Base-by-base conservation (phyloP, 495 filamentous ascomycete genomes). In the Penicillium mononematosum region DNA sequence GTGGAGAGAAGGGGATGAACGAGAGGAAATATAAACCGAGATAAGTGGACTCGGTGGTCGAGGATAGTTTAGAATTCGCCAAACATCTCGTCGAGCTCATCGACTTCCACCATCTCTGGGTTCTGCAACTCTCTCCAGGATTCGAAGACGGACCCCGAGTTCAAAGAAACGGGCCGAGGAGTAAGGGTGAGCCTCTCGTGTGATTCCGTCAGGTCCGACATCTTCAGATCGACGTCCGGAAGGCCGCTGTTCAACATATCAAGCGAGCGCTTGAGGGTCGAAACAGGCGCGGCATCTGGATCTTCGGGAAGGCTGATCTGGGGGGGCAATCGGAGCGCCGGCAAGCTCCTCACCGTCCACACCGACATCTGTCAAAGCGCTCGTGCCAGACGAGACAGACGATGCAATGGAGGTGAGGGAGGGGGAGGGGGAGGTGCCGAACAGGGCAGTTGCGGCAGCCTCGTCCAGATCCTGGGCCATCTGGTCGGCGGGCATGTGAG, bases 81-180 rank as follows among this genome's bases (percentile, higher is more conserved):
- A 69, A 98, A 83, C 75, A 97, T 81, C 55, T 91, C 86, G 67
- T 98, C 94, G 3, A 98, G 82, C 78, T 98, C 94, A 45, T 95
- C 89, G 34, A 98, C 80, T 72, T 91, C 90, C 49, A 98, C 85
- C 51, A 83, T 90, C 73, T 98, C 94, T 1, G 91, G 92, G 70
- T 87, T 93, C 57, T 85, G 80, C 60, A 89, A 76, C 59, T 91
- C 88, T 73, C 86, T 66, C 74, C 74, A 78, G 22, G 76, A 78
- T 53, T 75, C 74, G 50, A 77, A 68, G 19, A 61, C 52, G 47
- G 69, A 65, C 49, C 75, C 75, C 16, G 65, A 45, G 20, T 70
- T 61, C 57, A 69, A 60, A 54, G 84, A 81, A 36, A 71, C 25
- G 50, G 83, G 72, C 55, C 79, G 67, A 32, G 74, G 67, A 12